Evolutionary conservation across 2,329 filamentous ascomycete species (phyloP).

Genomic region (Metarhizium sp.): DNA sequence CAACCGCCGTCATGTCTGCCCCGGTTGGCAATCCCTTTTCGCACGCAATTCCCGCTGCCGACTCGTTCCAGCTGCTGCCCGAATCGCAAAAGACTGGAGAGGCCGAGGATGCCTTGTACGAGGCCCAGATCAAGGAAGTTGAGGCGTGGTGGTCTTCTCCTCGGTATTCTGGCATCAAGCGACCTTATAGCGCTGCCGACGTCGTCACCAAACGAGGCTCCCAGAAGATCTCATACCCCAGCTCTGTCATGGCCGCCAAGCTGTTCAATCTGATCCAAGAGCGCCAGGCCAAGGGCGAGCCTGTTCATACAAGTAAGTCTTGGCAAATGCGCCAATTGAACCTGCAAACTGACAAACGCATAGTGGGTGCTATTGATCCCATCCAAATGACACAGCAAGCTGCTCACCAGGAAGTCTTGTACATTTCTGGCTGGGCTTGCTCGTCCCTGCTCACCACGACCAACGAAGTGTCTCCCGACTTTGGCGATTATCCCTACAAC

Average conservation of each 20-base stretch:
- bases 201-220: constrained; percentile 90
- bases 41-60: constrained; percentile 39
- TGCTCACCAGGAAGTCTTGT: constrained; percentile 88
- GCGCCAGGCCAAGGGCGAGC: constrained; percentile 67
- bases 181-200: constrained; percentile 83
- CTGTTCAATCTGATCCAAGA: constrained; percentile 83
- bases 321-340: background rate
- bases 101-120: constrained; percentile 77
- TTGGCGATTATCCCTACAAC: constrained; percentile 98
- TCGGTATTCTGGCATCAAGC: constrained; percentile 79
- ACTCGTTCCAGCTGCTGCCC: constrained; percentile 78
- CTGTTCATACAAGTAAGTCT: constrained; percentile 78
- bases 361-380: constrained; percentile 97
- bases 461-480: constrained; percentile 95
- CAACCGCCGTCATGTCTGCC: constrained; percentile 20
- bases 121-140: constrained; percentile 75
- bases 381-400: constrained; percentile 99
- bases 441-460: constrained; percentile 87
- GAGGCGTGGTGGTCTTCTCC: constrained; percentile 84
- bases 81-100: constrained; percentile 67
- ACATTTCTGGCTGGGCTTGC: constrained; percentile 96
- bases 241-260: constrained; percentile 90
- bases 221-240: constrained; percentile 79
- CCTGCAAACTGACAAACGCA: background rate
- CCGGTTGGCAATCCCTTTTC: constrained; percentile 18